Evolutionary conservation across 441 rosid genomes (phyloP).

Genomic region (Gossypium trilobum): DNA sequence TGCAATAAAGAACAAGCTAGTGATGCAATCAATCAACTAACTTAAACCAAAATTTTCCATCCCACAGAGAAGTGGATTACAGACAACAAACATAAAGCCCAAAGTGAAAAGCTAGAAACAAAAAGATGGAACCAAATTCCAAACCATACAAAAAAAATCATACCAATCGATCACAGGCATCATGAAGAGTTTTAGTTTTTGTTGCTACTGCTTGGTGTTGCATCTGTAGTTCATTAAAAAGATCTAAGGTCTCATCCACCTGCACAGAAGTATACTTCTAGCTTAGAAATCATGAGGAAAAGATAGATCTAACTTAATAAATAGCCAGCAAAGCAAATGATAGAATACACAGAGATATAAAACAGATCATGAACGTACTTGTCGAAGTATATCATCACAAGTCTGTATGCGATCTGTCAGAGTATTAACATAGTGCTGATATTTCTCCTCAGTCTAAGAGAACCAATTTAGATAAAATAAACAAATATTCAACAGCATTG

Average conservation of each 20-base stretch:
- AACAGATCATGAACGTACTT: conserved; percentile 35
- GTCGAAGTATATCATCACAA: conserved; percentile 76
- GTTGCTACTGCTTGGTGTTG: conserved; percentile 90
- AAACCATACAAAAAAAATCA: conserved; percentile 17
- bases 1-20: conserved; percentile 22
- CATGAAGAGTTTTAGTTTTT: conserved; percentile 97
- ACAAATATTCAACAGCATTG: not conserved
- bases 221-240: conserved; percentile 75
- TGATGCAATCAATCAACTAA: conserved; percentile 11
- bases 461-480: conserved; percentile 14
- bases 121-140: conserved; percentile 4
- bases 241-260: conserved; percentile 89
- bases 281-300: not conserved
- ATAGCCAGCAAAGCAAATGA: not conserved
- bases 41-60: conserved; percentile 2
- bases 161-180: conserved; percentile 93
- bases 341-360: not conserved
- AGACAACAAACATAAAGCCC: not conserved
- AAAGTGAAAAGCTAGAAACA: not conserved
- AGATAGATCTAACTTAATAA: conserved; percentile 3
- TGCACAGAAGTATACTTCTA: conserved; percentile 20
- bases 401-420: conserved; percentile 77
- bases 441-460: conserved; percentile 83
- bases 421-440: conserved; percentile 72
- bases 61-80: not conserved